These are phyloP conservation scores for Sordariomycetes sp. DNA, from an alignment of 2,329 filamentous ascomycete species.

Conservation along the genomic window DNA sequence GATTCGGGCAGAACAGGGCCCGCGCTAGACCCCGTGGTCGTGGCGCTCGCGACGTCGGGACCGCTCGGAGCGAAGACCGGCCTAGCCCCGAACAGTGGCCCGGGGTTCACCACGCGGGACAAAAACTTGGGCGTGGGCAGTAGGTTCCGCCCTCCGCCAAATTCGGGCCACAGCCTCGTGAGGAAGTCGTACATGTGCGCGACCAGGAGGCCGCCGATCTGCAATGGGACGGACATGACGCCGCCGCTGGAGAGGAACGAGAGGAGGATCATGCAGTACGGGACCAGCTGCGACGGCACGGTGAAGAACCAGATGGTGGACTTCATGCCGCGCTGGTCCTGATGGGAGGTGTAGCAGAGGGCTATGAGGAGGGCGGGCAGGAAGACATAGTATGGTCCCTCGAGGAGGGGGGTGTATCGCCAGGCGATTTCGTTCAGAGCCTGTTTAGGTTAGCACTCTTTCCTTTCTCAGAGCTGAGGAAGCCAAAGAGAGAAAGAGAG, in stretches of 20 bases:
- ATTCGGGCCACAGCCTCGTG: constrained; percentile 75
- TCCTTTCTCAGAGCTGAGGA: neutral
- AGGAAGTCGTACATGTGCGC: constrained; percentile 88
- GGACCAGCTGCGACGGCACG: constrained; percentile 70
- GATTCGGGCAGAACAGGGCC: constrained; percentile 39
- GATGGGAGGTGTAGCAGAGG: constrained; percentile 69
- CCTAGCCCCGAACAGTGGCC: neutral
- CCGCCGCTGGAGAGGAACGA: constrained; percentile 50
- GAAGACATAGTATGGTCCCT: constrained; percentile 23
- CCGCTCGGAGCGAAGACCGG: neutral
- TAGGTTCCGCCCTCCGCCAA: constrained; percentile 69
- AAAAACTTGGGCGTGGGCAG: constrained; percentile 64
- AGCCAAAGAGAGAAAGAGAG: constrained; percentile 8
- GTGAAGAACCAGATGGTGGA: constrained; percentile 71
- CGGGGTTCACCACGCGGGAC: constrained; percentile 44
- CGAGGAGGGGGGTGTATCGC: constrained; percentile 3
- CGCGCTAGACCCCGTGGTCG: constrained; percentile 22
- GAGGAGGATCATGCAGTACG: constrained; percentile 65
- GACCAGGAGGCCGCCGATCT: constrained; percentile 68
- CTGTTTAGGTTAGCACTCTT: constrained; percentile 2
- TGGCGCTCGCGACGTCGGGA: constrained; percentile 5
- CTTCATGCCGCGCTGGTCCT: constrained; percentile 69
- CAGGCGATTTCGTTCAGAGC: constrained; percentile 4
- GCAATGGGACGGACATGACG: constrained; percentile 39
- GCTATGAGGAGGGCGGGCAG: constrained; percentile 60